Conservation (phyloP, 2,329 filamentous ascomycete genomes). For the Aspergillus udagawae region DNA sequence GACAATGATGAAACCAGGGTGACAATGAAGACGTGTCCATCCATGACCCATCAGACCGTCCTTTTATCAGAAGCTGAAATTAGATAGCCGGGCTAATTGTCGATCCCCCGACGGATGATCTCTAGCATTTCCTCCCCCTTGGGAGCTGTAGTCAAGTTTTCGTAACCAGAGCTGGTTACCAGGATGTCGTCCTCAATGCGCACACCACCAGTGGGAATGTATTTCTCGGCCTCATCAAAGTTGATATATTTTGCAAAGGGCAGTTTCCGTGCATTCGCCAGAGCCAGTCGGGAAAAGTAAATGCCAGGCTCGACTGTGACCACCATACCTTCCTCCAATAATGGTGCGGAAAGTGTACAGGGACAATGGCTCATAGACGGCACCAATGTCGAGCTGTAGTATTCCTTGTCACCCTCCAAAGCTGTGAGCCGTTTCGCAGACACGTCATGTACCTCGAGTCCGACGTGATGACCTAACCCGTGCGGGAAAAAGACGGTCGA, state of each 20-base stretch:
- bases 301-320: constrained; percentile 55
- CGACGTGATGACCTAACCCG: constrained; percentile 57
- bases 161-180: constrained; percentile 63
- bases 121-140: constrained; percentile 58
- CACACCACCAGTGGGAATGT: constrained; percentile 42
- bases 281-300: constrained; percentile 38
- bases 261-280: constrained; percentile 31
- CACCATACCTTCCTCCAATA: constrained; percentile 52
- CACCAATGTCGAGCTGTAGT: constrained; percentile 13
- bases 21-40: background rate
- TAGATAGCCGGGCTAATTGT: constrained; percentile 4
- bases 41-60: background rate
- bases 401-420: constrained; percentile 8
- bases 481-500: constrained; percentile 41
- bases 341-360: constrained; percentile 31
- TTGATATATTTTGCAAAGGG: constrained; percentile 35
- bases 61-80: background rate
- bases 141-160: constrained; percentile 68
- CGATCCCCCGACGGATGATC: constrained; percentile 30
- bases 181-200: constrained; percentile 59
- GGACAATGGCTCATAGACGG: constrained; percentile 20
- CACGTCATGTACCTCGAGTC: constrained; percentile 44
- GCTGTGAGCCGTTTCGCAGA: constrained; percentile 35
- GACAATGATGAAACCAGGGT: background rate
- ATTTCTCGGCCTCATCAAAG: constrained; percentile 36